These are phyloP conservation scores for Colletotrichum sp. DNA, from an alignment of 2,329 filamentous ascomycete species.

Conservation along the genomic window DNA sequence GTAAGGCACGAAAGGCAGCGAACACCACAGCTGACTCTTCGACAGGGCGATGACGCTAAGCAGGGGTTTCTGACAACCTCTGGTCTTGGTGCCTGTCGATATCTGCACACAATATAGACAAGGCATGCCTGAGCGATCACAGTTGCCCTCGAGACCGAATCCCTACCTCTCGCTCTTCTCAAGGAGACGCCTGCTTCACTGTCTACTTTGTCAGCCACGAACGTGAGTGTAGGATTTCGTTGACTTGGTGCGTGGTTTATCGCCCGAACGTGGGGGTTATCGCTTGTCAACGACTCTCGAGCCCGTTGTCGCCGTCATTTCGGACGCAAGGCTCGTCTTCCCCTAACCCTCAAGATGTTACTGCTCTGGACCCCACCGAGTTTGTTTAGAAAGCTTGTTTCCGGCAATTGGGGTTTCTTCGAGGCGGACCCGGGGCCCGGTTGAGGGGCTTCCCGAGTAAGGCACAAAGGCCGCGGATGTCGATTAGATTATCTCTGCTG, in stretches of 20 bases:
- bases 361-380: background rate
- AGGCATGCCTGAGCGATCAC: slow-evolving; percentile 22
- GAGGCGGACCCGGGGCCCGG: background rate
- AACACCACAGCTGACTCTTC: background rate
- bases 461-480: background rate
- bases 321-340: background rate
- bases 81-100: slow-evolving; percentile 21
- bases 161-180: background rate
- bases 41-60: slow-evolving; percentile 6
- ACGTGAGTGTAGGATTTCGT: background rate
- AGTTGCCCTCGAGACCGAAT: slow-evolving; percentile 4
- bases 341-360: background rate
- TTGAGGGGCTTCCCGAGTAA: background rate
- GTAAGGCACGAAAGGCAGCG: background rate
- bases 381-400: slow-evolving; percentile 8
- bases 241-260: background rate
- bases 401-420: slow-evolving; percentile 5
- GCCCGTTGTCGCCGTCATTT: background rate
- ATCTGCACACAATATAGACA: slow-evolving; percentile 23
- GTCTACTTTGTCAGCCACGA: background rate
- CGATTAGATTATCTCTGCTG: background rate
- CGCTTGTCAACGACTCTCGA: background rate
- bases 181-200: background rate
- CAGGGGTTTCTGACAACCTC: slow-evolving; percentile 19
- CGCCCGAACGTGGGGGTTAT: background rate